phyloP scores from a whole-genome alignment of 1,139 yeast genomes.

The Geotrichum carabidarum region DNA sequence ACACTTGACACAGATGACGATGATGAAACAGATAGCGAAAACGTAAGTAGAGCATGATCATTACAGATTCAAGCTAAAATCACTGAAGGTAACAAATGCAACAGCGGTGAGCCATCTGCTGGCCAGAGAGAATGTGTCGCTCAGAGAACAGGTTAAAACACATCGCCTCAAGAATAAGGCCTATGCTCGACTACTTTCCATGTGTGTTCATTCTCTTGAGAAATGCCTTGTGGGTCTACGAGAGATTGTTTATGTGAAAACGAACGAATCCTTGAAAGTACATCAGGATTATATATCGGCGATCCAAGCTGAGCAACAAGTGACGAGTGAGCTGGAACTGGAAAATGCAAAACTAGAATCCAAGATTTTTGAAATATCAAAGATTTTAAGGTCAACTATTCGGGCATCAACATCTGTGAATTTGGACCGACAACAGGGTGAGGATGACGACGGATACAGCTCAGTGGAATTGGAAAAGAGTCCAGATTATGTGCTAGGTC shows the following conservation, averaged over 20 bases:
- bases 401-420: constrained; percentile 7
- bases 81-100: constrained; percentile 3
- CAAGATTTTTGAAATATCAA: constrained; percentile 24
- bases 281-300: constrained; percentile 27
- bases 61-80: not conserved
- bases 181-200: constrained; percentile 22
- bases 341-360: constrained; percentile 28
- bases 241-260: constrained; percentile 25
- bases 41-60: not conserved
- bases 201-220: constrained; percentile 26
- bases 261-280: constrained; percentile 27
- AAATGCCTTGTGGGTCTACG: constrained; percentile 27
- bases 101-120: constrained; percentile 10
- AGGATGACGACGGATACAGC: constrained; percentile 1
- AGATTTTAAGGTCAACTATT: constrained; percentile 23
- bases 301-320: constrained; percentile 28
- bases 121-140: constrained; percentile 21
- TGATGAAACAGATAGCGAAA: constrained; percentile 19
- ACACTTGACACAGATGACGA: constrained; percentile 25
- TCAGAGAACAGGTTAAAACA: constrained; percentile 20
- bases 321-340: constrained; percentile 24
- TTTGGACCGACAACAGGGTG: not conserved
- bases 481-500: constrained; percentile 18
- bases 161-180: constrained; percentile 24
- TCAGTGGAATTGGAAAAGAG: constrained; percentile 13